Base-by-base conservation (phyloP, 371 early-diverging fungal species). In the Actinomortierella wolfii region DNA sequence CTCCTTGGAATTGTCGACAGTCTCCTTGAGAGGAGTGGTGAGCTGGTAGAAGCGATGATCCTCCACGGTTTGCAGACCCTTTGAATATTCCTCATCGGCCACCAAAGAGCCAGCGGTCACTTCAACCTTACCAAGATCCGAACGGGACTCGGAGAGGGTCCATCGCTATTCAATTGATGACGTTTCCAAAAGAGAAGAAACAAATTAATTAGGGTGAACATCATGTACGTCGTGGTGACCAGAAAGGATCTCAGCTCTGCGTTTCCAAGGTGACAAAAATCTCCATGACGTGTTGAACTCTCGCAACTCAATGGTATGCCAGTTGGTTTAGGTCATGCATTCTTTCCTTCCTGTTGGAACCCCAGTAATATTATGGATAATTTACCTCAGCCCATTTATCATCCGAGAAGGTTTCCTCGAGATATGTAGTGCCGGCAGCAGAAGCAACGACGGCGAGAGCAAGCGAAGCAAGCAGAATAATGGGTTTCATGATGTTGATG, bases 11-110 rank as follows among this genome's bases (percentile, higher is more conserved):
- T 88, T 91, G 76, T 83, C 83, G 76, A 92, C 90, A 51, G 85
- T 81, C 59, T 86, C 81, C 58, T 85, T 79, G 60, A 93, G 75
- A 62, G 88, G 84, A 25, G 94, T 84, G 13, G 95, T 86, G 61
- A 90, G 79, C 49, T 91, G 89, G 78, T 96, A 97, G 87, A 92
- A 94, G 48, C 89, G 85, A 57, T 91, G 90, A 56, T 96, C 94
- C 68, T 94, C 83, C 43, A 85, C 64, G 5, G 95, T 92, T 76
- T 92, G 83, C 54, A 97, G 83, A 59, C 94, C 93, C 62, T 74
- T 81, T 60, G 76, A 79, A 66, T 80, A 78, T 48, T 81, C 79
- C 68, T 89, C 82, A 80, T 94, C 89, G n/a, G 86, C 88, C 66
- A 77, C 85, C 87, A 92, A 93, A 51, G 88, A 82, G 54, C 95